Evolutionary conservation across 192 early-diverging fungal genomes (phyloP).

Genomic region (Mortierella antarctica): DNA sequence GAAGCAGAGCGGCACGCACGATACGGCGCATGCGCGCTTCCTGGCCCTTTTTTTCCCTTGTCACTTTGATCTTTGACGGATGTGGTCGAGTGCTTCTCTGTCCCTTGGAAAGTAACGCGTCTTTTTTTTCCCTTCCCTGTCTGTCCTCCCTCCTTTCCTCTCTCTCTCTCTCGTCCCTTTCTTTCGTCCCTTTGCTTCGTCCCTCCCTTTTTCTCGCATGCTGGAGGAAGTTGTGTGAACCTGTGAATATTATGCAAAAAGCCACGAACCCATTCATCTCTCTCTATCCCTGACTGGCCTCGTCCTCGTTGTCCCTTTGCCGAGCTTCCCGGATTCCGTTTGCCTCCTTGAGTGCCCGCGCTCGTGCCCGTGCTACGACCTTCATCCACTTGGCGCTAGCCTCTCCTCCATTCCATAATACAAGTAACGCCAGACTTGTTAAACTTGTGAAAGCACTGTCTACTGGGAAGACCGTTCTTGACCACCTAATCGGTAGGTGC

Average conservation of each 20-base stretch:
- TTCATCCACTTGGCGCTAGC: no score
- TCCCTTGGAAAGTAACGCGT: not conserved
- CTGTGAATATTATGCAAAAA: no score
- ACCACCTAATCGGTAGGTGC: no score
- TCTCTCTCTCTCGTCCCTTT: not conserved
- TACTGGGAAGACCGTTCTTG: no score
- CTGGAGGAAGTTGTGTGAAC: no score
- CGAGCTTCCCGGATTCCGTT: no score
- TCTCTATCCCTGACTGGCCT: not conserved
- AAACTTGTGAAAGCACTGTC: no score
- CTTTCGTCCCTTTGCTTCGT: not conserved
- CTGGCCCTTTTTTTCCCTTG: not conserved
- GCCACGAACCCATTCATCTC: not conserved
- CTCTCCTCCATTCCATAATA: no score
- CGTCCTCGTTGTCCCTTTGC: not conserved
- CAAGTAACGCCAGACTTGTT: no score
- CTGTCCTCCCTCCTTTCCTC: not conserved
- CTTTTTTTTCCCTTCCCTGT: not conserved
- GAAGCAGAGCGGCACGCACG: not conserved
- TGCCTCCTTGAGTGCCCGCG: no score
- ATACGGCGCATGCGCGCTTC: not conserved
- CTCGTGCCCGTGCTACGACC: no score
- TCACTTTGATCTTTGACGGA: not conserved
- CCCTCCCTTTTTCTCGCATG: not conserved
- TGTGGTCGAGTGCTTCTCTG: conserved; percentile 15